phyloP scores from a whole-genome alignment of 2,329 filamentous ascomycete genomes.

The Monilinia fructicola region DNA sequence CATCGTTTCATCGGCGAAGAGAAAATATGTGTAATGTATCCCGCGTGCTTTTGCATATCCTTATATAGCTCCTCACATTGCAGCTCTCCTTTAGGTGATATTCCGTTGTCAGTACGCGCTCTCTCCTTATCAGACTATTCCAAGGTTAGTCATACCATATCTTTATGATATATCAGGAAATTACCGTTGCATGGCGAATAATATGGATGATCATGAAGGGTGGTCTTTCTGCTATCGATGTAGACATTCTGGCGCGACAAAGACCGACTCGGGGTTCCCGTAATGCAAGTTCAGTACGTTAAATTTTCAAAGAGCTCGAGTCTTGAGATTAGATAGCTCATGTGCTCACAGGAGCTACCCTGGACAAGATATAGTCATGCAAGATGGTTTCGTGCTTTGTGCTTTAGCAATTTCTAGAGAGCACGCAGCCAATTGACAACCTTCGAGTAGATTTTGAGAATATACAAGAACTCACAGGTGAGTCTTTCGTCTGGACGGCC shows the following conservation, averaged over 20 bases:
- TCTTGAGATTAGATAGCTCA: neutral
- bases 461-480: neutral
- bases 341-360: neutral
- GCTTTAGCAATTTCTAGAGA: neutral
- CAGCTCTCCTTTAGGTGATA: neutral
- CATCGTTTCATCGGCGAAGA: slow-evolving; percentile 14
- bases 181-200: neutral
- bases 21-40: slow-evolving; percentile 5
- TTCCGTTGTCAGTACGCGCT: neutral
- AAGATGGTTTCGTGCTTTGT: neutral
- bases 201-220: neutral
- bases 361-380: neutral
- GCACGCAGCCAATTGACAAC: no score
- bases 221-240: neutral
- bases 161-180: neutral
- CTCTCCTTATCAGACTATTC: neutral
- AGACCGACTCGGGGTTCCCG: neutral
- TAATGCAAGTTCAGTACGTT: neutral
- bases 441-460: neutral
- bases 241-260: neutral
- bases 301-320: neutral
- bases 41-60: slow-evolving; percentile 3
- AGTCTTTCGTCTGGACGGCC: no score
- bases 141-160: neutral
- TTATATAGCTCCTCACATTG: slow-evolving; percentile 10